phyloP scores from a whole-genome alignment of 306 rosid species.

The Casuarina equisetifolia region DNA sequence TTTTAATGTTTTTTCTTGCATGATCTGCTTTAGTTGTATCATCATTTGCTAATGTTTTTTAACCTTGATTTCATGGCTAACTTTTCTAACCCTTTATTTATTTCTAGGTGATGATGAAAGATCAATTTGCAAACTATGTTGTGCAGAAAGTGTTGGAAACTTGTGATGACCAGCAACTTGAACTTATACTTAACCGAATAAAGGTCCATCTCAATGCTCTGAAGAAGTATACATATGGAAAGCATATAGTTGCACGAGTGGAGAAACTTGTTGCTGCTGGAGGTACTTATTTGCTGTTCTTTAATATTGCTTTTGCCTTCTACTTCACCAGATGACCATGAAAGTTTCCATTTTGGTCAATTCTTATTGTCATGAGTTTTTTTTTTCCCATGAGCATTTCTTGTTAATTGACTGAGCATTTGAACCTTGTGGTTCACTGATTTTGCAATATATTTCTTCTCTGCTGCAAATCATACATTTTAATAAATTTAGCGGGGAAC shows the following conservation, averaged over 20 bases:
- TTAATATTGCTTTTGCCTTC: neutral
- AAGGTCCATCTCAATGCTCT: slow-evolving; percentile 62
- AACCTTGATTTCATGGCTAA: neutral
- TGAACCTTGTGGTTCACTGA: neutral
- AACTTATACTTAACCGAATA: slow-evolving; percentile 57
- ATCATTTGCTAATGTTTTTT: neutral
- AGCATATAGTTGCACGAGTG: slow-evolving; percentile 66
- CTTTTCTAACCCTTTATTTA: neutral
- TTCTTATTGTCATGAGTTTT: neutral
- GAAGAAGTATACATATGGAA: slow-evolving; percentile 63
- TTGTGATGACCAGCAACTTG: slow-evolving; percentile 65
- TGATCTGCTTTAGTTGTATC: neutral
- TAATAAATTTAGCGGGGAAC: neutral
- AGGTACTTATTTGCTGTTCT: slow-evolving; percentile 30
- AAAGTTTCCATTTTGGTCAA: neutral
- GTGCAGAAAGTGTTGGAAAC: slow-evolving; percentile 66
- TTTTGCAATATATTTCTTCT: neutral
- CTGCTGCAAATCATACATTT: neutral
- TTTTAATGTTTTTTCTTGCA: neutral
- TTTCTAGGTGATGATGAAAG: slow-evolving; percentile 60
- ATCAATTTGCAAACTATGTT: slow-evolving; percentile 64
- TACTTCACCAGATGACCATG: neutral
- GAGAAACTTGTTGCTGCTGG: slow-evolving; percentile 70
- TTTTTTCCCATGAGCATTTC: neutral
- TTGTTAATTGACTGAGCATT: slow-evolving; percentile 1